These are phyloP conservation scores for Solanum acaule DNA, from an alignment of 257 asterid species.

Conservation along the genomic window DNA sequence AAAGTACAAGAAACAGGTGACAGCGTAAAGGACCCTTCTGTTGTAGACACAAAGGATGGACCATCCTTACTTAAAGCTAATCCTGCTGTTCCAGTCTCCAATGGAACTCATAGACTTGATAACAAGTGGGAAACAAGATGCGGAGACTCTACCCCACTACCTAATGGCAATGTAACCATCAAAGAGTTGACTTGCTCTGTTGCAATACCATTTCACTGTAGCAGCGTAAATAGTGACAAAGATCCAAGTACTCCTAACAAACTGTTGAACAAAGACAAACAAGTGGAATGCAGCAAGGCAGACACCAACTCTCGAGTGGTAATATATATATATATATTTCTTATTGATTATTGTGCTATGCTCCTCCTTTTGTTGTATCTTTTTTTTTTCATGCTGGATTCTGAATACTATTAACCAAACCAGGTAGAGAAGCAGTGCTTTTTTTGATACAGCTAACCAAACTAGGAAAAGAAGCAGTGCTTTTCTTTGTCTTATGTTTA, in stretches of 20 bases:
- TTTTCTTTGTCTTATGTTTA: no score
- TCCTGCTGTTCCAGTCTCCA: constrained; percentile 11
- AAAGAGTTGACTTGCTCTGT: constrained; percentile 18
- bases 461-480: no score
- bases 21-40: constrained; percentile 9
- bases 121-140: not conserved
- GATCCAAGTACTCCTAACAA: not conserved
- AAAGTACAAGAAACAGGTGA: constrained; percentile 18
- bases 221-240: not conserved
- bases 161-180: constrained; percentile 8
- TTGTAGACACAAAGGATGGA: constrained; percentile 2
- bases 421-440: no score
- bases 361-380: no score
- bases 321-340: not conserved
- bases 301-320: constrained; percentile 31
- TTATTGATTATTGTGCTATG: no score
- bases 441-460: no score
- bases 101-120: constrained; percentile 11
- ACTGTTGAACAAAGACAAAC: constrained; percentile 2
- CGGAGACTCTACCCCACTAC: not conserved
- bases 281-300: constrained; percentile 8
- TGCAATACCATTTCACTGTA: constrained; percentile 6
- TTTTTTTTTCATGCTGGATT: no score
- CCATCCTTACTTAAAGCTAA: constrained; percentile 8
- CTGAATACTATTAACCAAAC: no score